Evolutionary conservation across 2,329 filamentous ascomycete species (phyloP), one percentile per base, ranked within the genome.

Genomic region (Huntiella abstrusa): DNA sequence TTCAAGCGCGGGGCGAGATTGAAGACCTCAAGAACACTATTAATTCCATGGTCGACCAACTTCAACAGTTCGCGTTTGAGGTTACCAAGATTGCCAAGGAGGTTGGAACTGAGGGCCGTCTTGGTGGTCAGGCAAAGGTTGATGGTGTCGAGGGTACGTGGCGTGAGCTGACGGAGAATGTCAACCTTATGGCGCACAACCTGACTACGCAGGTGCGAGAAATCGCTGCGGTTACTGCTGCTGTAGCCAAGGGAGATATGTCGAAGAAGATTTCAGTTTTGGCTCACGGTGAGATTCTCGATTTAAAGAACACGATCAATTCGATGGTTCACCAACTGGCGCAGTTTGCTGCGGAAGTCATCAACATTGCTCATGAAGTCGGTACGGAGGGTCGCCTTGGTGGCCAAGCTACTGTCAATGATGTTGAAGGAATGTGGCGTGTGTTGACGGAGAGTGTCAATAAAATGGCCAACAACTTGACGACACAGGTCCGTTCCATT

Each of bases 111-210:
- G 22, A 28, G 22, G 22, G 22, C 22, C 22, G 22, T 28, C 22
- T 28, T 28, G 22, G 22, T 8, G 22, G 22, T 2, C 91, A 96
- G 62, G 88, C 91, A 42, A 91, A 85, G 15, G 83, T 96, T 4
- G 87, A 94, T 58, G 88, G 93, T 59, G 91, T 96, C 33, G 83
- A 93, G 63, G 88, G 88, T 53, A 96, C 91, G 45, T 96, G 91
- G 88, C 84, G 86, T 57, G 86, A 95, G 59, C 69, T 98, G 52
- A 98, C 88, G 2, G 82, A 87, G 22, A 28, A 28, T 37, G 81
- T 86, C 50, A 86, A 86, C 62, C 77, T 85, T 43, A 86, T 86
- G 81, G 81, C 81, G 39, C 80, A 83, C 56, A 86, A 86, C 59
- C 68, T 86, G 47, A 86, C 81, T 11, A 78, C 84, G 57, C 81